Conservation (phyloP, 1,139 yeast genomes). For the Candida tropicalis region DNA sequence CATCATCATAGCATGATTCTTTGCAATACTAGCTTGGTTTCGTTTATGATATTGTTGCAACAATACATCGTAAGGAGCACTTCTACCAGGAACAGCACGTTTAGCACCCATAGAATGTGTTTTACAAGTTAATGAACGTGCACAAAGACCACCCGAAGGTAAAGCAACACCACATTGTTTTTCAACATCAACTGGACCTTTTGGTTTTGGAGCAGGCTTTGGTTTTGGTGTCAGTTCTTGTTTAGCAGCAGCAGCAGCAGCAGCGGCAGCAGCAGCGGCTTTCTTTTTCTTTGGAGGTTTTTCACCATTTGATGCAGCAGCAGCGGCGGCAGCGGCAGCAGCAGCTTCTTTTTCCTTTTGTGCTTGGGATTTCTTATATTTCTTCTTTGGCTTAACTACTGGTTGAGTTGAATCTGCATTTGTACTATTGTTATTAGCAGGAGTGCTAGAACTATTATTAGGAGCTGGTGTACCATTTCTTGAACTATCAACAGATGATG, state of each 20-base stretch:
- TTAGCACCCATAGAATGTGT: conserved; percentile 99
- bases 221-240: conserved; percentile 29
- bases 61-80: conserved; percentile 87
- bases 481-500: conserved; percentile 46
- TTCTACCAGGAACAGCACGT: conserved; percentile 90
- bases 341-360: conserved; percentile 53
- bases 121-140: conserved; percentile 92
- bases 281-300: conserved; percentile 48
- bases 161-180: conserved; percentile 95
- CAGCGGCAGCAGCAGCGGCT: conserved; percentile 52
- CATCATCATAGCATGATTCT: conserved; percentile 71
- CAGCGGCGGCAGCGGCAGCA: conserved; percentile 38
- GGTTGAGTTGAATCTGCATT: conserved; percentile 19
- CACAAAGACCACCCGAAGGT: conserved; percentile 92
- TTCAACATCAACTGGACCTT: conserved; percentile 91
- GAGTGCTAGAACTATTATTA: conserved; percentile 12
- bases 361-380: conserved; percentile 47
- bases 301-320: conserved; percentile 28
- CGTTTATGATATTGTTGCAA: conserved; percentile 89
- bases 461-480: conserved; percentile 44
- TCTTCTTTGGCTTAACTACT: conserved; percentile 41
- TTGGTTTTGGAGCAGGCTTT: conserved; percentile 56
- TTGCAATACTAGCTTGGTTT: conserved; percentile 89
- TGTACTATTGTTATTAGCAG: conserved; percentile 7
- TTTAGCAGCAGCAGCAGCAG: conserved; percentile 29